Base-by-base conservation (phyloP, 345 rosid species). In the Eucalyptus marginata region DNA sequence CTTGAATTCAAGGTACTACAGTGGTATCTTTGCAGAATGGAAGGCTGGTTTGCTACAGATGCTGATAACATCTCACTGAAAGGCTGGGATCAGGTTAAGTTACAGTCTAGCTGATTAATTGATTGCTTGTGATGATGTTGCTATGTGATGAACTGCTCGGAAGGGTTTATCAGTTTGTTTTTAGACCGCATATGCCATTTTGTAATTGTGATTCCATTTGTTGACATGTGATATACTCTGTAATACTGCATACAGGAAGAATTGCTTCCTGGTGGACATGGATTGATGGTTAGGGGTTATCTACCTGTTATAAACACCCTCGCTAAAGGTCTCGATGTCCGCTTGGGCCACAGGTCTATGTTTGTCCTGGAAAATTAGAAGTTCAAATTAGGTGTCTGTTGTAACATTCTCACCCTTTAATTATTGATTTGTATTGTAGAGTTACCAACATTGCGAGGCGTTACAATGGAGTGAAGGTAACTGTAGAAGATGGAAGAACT, bases 31-130 rank as follows among this genome's bases (percentile, higher is more conserved):
- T 97, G 99, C 93, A 96, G 99, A 91, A 98, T 98, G 99, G 99
- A 98, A 93, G 99, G 99, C n/a, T 97, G 99, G 99, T 98, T 98
- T 93, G 99, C 99, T 59, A 97, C 99, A 15, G 99, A 98, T 95
- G 96, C 99, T 40, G 99, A 98, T 58, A 96, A 97, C 79, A 98
- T 98, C 87, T 97, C 99, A 14, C 93, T 95, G 50, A 95, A 93
- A 91, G 90, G 95, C 92, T 98, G 99, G 99, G 99, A 98, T 90
- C 93, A 96, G 95, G 99, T 92, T 83, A 92, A 90, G 36, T 56
- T 7, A 49, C 46, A 7, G 17, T 36, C 59, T 16, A 49, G 50
- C 20, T 16, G 27, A 29, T 64, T 47, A 29, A 25, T 76, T 76
- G 47, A 76, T 40, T 76, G 47, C 47, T 76, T 76, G 84, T 76